phyloP scores from a whole-genome alignment of 23 red algal species.

The Agarophyton chilense region DNA sequence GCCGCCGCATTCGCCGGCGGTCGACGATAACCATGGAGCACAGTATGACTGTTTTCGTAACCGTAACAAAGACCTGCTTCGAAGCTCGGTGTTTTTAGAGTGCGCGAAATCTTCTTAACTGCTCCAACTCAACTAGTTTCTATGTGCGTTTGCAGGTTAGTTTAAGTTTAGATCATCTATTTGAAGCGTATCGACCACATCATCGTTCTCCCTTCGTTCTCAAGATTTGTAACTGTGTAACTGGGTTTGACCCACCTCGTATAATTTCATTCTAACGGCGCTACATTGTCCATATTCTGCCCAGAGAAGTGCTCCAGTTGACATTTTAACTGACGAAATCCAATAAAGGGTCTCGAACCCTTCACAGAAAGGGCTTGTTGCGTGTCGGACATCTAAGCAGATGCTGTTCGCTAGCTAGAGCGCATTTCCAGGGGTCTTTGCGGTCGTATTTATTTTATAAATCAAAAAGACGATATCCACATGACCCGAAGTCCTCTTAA shows the following conservation, averaged over 20 bases:
- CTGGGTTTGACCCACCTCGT: conserved; percentile 30
- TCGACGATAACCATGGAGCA: conserved; percentile 7
- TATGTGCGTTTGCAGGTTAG: background rate
- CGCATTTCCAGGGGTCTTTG: too few relatives aligned
- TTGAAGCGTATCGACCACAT: background rate
- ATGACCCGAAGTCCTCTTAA: too few relatives aligned
- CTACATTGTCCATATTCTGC: too few relatives aligned
- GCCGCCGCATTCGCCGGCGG: conserved; percentile 42
- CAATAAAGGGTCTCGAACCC: too few relatives aligned
- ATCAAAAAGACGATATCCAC: too few relatives aligned
- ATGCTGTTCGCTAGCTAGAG: too few relatives aligned
- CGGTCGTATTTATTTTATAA: too few relatives aligned
- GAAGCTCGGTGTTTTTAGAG: background rate
- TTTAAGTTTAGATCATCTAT: background rate
- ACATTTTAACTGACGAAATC: too few relatives aligned
- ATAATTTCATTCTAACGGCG: too few relatives aligned
- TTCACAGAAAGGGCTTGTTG: too few relatives aligned
- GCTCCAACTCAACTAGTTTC: background rate
- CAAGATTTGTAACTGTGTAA: conserved; percentile 2
- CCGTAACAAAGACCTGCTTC: background rate
- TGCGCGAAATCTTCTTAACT: background rate
- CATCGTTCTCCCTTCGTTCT: conserved; percentile 15
- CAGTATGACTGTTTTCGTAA: background rate
- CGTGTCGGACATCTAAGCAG: too few relatives aligned
- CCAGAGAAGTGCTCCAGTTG: too few relatives aligned